Evolutionary conservation across 257 asterid species (phyloP).

Genomic region (Solanum peruvianum): DNA sequence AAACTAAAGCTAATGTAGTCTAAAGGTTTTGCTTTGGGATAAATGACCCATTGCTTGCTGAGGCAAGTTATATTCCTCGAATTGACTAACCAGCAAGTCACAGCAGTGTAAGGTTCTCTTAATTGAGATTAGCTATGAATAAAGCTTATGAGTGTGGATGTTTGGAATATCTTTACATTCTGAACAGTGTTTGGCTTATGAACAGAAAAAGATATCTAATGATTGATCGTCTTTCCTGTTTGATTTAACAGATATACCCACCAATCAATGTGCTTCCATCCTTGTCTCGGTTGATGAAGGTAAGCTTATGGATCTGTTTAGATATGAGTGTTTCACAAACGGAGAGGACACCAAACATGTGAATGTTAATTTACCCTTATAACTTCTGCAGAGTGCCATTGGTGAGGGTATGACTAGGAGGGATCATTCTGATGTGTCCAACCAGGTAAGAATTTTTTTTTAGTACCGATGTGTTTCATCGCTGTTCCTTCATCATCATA

Average conservation of each 20-base stretch:
- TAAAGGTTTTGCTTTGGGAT: neutral
- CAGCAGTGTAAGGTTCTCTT: neutral
- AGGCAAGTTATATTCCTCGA: neutral
- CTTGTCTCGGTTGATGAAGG: constrained; percentile 96
- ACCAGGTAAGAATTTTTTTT: constrained; percentile 44
- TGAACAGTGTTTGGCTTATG: neutral
- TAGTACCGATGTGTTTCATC: neutral
- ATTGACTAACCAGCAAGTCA: neutral
- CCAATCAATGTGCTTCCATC: constrained; percentile 98
- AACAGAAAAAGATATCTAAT: neutral
- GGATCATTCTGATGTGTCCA: constrained; percentile 96
- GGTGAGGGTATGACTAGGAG: constrained; percentile 99
- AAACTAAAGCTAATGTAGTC: neutral
- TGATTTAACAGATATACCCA: constrained; percentile 70
- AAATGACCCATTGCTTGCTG: neutral
- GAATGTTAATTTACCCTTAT: neutral
- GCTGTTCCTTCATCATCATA: neutral
- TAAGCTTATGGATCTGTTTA: constrained; percentile 10
- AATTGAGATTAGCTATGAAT: neutral
- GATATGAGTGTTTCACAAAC: neutral
- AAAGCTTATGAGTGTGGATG: neutral
- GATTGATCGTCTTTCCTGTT: neutral
- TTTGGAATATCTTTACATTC: neutral
- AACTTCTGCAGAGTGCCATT: constrained; percentile 76
- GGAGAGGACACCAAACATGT: neutral